Percentiles rank a stretch among this genome's conserved stretches.
These are phyloP conservation scores for Clonostachys byssicola DNA, from an alignment of 2,329 filamentous ascomycete species.

Conservation along the genomic window DNA sequence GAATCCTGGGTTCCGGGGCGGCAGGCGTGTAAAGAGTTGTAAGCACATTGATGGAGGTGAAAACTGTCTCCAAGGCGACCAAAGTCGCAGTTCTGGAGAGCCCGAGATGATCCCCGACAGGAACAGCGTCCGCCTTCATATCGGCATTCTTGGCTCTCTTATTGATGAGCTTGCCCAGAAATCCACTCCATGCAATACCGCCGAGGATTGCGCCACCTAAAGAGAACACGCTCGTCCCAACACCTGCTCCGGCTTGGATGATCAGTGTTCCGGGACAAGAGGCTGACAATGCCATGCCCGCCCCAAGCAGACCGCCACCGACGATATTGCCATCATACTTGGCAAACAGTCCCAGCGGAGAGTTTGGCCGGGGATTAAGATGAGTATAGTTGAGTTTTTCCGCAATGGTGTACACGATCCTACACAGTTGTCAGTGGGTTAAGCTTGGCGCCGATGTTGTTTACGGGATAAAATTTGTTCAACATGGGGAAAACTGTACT, in stretches of 20 bases:
- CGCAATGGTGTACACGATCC: slow-evolving; percentile 1
- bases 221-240: slow-evolving; percentile 3
- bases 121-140: background rate
- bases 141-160: background rate
- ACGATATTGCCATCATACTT: slow-evolving; percentile 5
- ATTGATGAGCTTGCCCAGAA: background rate
- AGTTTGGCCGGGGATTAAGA: slow-evolving; percentile 2
- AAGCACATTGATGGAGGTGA: background rate
- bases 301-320: slow-evolving; percentile 4
- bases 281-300: slow-evolving; percentile 6
- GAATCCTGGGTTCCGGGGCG: background rate
- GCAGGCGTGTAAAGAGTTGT: slow-evolving; percentile 3
- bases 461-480: background rate
- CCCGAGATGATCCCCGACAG: background rate
- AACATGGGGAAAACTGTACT: slow-evolving; percentile 15
- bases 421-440: background rate
- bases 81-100: background rate
- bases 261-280: slow-evolving; percentile 5
- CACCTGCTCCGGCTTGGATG: slow-evolving; percentile 5
- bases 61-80: slow-evolving; percentile 1
- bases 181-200: slow-evolving; percentile 2
- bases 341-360: slow-evolving; percentile 3
- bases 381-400: slow-evolving; percentile 1
- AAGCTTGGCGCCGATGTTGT: background rate
- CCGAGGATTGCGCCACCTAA: slow-evolving; percentile 1